phyloP scores from a whole-genome alignment of 305 asterid species.

The Lippia alba region DNA sequence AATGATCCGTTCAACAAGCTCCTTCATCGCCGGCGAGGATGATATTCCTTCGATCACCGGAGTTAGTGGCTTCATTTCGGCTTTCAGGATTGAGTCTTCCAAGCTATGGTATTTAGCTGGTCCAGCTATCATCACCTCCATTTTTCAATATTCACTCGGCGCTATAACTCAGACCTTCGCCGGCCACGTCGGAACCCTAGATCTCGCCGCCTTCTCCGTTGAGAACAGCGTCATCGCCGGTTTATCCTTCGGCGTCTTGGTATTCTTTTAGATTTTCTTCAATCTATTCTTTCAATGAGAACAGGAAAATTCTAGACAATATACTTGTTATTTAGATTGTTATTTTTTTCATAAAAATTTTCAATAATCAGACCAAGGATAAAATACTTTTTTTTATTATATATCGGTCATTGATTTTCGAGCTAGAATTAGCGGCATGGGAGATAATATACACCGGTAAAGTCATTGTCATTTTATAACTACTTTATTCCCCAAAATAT shows the following conservation, averaged over 20 bases:
- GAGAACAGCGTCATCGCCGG: conserved; percentile 50
- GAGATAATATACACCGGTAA: no score
- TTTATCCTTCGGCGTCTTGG: conserved; percentile 48
- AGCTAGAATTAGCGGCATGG: no score
- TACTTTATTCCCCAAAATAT: no score
- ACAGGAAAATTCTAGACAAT: no score
- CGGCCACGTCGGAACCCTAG: conserved; percentile 49
- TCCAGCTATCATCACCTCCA: conserved; percentile 50
- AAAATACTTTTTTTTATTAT: no score
- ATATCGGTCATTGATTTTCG: no score
- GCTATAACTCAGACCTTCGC: conserved; percentile 23
- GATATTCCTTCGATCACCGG: conserved; percentile 51
- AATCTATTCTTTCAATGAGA: no score
- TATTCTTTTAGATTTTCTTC: neutral
- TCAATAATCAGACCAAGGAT: no score
- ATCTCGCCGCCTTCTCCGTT: conserved; percentile 51
- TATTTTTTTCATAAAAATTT: no score
- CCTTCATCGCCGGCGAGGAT: conserved; percentile 48
- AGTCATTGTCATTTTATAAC: no score
- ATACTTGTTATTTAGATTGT: no score
- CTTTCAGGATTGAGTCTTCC: conserved; percentile 41
- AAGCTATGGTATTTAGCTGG: conserved; percentile 57
- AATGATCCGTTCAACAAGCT: no score
- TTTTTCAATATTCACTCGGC: conserved; percentile 48
- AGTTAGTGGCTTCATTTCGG: conserved; percentile 29